Base-by-base conservation (phyloP, 1,139 yeast genomes). In the Barnettozyma hawaiiensis region DNA sequence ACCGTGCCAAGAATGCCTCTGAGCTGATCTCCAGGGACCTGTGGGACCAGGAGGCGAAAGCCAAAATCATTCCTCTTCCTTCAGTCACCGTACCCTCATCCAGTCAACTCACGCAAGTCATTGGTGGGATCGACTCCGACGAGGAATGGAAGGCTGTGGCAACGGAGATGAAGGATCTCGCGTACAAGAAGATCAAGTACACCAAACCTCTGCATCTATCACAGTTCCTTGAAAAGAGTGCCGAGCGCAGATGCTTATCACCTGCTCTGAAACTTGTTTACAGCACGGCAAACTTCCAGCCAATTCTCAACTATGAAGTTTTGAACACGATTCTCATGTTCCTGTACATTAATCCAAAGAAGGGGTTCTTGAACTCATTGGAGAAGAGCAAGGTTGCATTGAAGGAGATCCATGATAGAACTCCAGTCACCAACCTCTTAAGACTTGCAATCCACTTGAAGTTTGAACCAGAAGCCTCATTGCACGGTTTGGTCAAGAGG, bases 1-100 rank as follows among this genome's bases (percentile, higher is more conserved):
- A 73, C 51, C 67, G 74, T 52, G 62, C 64, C 20, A 67, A 62
- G 63, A 67, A 71, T 51, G 71, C 74, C 8, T 75, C 78, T 47
- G 63, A 59, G 43, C 66, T 80, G 31, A 59, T 77, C 44, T 71
- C 81, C 10, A 75, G 77, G 60, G 85, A 81, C 55, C 61, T 79
- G 43, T 70, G 73, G 48, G 74, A 71, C 47, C 62, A 65, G 12
- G 60, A 55, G 2, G 59, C 64, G 1, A 69, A 70, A 31, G 50
- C 61, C 31, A 70, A 71, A 33, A 47, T 70, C 12, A 52, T 58
- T 8, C 75, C 77, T 18, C 53, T 62, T 22, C 47, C 47, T 1
- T 62, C 65, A 10, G 65, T 67, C 37, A 58, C 55, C n/a, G 55
- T 63, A 2, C 69, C 72, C 22, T 58, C 70, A 3, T 56, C 55